Conservation (phyloP, 2,329 filamentous ascomycete species). For the Pyrenochaeta sp. region DNA sequence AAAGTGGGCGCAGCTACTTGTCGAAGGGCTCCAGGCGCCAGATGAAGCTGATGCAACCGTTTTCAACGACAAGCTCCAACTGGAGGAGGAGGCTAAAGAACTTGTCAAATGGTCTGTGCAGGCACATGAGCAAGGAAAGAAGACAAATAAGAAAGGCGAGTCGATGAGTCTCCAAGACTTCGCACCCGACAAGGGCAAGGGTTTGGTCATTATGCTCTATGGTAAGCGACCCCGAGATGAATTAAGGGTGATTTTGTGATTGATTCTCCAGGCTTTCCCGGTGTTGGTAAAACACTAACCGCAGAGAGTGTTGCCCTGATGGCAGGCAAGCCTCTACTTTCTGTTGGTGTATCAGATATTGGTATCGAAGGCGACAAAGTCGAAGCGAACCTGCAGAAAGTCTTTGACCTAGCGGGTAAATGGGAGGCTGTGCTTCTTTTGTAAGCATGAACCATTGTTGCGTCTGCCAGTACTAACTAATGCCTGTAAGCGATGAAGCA, state of each 20-base stretch:
- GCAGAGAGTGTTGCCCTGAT: background rate
- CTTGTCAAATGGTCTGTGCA: background rate
- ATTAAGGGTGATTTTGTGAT: background rate
- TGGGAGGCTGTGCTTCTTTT: background rate
- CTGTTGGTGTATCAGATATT: background rate
- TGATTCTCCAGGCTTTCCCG: background rate
- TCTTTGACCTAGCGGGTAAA: background rate
- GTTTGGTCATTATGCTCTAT: background rate
- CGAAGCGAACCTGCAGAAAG: background rate
- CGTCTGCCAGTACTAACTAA: background rate
- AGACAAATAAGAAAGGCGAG: background rate
- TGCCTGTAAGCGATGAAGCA: background rate
- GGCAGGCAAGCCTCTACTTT: background rate
- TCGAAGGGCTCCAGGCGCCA: background rate
- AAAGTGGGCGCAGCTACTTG: background rate
- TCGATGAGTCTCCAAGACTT: background rate
- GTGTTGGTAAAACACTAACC: background rate
- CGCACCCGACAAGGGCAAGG: background rate
- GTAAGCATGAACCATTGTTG: background rate
- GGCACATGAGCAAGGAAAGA: background rate
- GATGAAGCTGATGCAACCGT: background rate
- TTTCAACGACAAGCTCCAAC: background rate
- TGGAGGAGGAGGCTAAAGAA: background rate
- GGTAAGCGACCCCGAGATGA: background rate
- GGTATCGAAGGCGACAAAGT: background rate